Evolutionary conservation across 768 basidiomycete genomes (phyloP), one percentile per base, ranked within the genome.

Genomic region (Mycena galopus): DNA sequence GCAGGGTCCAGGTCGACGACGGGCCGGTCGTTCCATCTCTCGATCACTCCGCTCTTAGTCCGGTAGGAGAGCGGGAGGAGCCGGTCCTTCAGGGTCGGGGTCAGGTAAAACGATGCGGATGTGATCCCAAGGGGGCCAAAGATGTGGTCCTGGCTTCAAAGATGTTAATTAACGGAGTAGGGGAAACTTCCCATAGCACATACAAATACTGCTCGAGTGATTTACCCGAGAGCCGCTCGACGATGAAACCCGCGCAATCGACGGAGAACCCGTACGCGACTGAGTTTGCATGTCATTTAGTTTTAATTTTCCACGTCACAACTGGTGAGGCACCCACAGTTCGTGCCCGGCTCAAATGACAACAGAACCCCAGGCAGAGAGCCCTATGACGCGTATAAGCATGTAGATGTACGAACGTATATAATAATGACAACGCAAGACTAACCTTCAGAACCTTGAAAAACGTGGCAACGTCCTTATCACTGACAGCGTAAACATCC

Each of bases 161-260:
- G 9, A 17, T 32, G 33, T 25, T 37, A 37, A 6, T n/a, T n/a
- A 37, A 37, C 35, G 14, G 35, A 37, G n/a, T n/a, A n/a, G n/a
- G n/a, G n/a, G 8, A 50, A n/a, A n/a, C n/a, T n/a, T n/a, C n/a
- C 11, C 3, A n/a, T 23, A 50, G 1, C 25, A 73, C 78, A 23
- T 51, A 82, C 81, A 77, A 79, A 50, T 79, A 81, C 44, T 79
- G 68, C 62, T 81, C 80, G 25, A 82, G 73, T 7, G 73, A 75
- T 61, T 77, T 64, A 0, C 78, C 79, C 0, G 79, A 73, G 4
- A 79, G 57, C 35, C 73, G 74, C 53, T 82, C 79, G 16, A 82
- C 67, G 17, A 82, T 74, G 61, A 82, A 82, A 3, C 81, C 80
- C 1, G 77, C 37, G 7, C 69, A 72, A 61, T 81, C 79, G 14